Conservation (phyloP, 2,329 filamentous ascomycete genomes). For the Talaromyces sp. region DNA sequence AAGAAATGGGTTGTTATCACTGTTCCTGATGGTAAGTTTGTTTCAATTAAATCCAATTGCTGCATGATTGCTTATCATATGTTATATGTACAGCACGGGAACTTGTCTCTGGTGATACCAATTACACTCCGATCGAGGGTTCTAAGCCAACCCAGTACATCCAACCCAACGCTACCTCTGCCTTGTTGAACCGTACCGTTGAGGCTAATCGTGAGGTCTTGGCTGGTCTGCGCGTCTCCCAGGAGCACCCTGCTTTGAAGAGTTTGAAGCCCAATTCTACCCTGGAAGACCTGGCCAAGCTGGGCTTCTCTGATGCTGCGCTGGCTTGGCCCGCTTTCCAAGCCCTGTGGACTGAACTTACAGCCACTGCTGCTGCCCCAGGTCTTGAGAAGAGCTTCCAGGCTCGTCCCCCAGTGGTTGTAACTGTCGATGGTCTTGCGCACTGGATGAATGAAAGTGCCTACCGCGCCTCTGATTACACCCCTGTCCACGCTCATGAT, state of each 20-base stretch:
- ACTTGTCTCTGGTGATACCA: slow-evolving; percentile 75
- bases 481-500: slow-evolving; percentile 83
- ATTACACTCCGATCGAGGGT: slow-evolving; percentile 72
- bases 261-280: slow-evolving; percentile 61
- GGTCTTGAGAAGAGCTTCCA: slow-evolving; percentile 49
- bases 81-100: slow-evolving; percentile 67
- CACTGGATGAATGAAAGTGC: slow-evolving; percentile 78
- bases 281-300: slow-evolving; percentile 68
- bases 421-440: slow-evolving; percentile 76
- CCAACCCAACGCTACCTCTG: slow-evolving; percentile 76
- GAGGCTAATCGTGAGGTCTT: slow-evolving; percentile 73
- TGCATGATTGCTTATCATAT: slow-evolving; percentile 18
- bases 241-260: slow-evolving; percentile 61
- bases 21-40: slow-evolving; percentile 78
- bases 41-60: neutral
- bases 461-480: slow-evolving; percentile 72
- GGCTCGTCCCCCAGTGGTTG: slow-evolving; percentile 65
- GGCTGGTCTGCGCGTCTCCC: slow-evolving; percentile 52
- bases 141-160: slow-evolving; percentile 62
- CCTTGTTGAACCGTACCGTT: slow-evolving; percentile 71
- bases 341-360: slow-evolving; percentile 80
- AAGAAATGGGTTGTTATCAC: slow-evolving; percentile 88
- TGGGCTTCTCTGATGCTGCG: slow-evolving; percentile 73
- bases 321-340: slow-evolving; percentile 78
- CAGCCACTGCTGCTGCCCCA: slow-evolving; percentile 48